phyloP scores from a whole-genome alignment of 2,329 filamentous ascomycete species.

The Ceratocystis diversiconidia region DNA sequence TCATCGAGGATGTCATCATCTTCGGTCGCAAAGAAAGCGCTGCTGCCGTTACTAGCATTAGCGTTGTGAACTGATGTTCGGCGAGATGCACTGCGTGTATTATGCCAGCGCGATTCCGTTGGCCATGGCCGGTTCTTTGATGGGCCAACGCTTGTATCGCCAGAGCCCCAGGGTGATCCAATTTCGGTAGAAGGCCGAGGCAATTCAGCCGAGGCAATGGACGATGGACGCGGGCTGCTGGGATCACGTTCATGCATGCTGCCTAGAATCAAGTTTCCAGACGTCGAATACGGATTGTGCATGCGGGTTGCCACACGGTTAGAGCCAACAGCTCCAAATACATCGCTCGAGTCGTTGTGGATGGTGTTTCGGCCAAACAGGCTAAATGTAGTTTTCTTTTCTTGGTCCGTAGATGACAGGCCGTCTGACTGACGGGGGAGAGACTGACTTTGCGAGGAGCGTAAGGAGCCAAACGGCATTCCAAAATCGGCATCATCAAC shows the following conservation, averaged over 20 bases:
- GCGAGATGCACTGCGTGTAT: constrained; percentile 54
- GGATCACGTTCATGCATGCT: constrained; percentile 41
- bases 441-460: constrained; percentile 61
- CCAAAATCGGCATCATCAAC: constrained; percentile 39
- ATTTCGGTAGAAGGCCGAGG: constrained; percentile 69
- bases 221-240: constrained; percentile 50
- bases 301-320: constrained; percentile 30
- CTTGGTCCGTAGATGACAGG: constrained; percentile 24
- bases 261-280: constrained; percentile 35
- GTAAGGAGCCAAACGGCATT: constrained; percentile 53
- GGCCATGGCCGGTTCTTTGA: constrained; percentile 55
- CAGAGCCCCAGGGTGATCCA: constrained; percentile 56
- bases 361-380: constrained; percentile 46
- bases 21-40: constrained; percentile 33
- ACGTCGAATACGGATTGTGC: constrained; percentile 37
- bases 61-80: constrained; percentile 71
- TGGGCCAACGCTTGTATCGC: constrained; percentile 30
- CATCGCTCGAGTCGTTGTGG: constrained; percentile 31
- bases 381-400: constrained; percentile 31
- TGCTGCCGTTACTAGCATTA: constrained; percentile 32
- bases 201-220: constrained; percentile 54
- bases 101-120: constrained; percentile 36
- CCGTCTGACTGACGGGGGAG: constrained; percentile 52
- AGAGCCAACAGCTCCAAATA: constrained; percentile 23
- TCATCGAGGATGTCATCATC: constrained; percentile 51